Percentiles rank a stretch among this genome's conserved stretches.
These are phyloP conservation scores for Alopecurus myosuroides DNA, from an alignment of 176 grass and related monocot species.

Conservation along the genomic window DNA sequence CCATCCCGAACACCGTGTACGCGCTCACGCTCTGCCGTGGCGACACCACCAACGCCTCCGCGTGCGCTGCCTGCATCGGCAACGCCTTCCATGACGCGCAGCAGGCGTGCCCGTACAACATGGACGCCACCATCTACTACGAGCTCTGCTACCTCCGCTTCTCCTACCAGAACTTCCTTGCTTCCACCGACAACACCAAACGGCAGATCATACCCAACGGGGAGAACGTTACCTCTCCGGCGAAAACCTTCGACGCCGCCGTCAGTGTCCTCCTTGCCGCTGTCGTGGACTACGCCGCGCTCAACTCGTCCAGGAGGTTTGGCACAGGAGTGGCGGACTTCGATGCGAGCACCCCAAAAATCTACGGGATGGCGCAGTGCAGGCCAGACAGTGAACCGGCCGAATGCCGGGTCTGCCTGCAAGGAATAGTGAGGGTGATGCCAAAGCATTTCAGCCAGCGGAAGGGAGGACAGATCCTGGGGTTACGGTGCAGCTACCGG, in stretches of 20 bases:
- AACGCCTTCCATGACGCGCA: neutral
- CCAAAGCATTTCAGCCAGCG: neutral
- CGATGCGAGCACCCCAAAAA: neutral
- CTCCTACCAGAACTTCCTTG: constrained; percentile 36
- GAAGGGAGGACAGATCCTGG: neutral
- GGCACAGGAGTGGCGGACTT: constrained; percentile 14
- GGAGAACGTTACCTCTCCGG: constrained; percentile 10
- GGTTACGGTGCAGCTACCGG: constrained; percentile 5
- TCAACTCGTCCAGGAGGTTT: constrained; percentile 18
- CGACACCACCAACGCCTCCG: constrained; percentile 23
- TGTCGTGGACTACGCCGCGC: constrained; percentile 19
- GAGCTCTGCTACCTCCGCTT: neutral
- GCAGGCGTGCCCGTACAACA: neutral
- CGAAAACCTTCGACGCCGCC: neutral
- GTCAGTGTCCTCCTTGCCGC: constrained; percentile 4
- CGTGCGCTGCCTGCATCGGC: constrained; percentile 23
- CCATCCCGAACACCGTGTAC: constrained; percentile 17
- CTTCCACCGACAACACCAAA: neutral
- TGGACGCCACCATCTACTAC: neutral
- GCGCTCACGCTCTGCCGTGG: constrained; percentile 36
- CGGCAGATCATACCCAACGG: neutral
- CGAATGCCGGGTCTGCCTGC: constrained; percentile 3
- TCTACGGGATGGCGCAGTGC: constrained; percentile 41
- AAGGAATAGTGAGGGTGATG: neutral
- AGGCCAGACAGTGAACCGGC: constrained; percentile 17